A percentile compares a stretch with the other conserved stretches of the same genome.
Conservation (phyloP, 768 basidiomycete species). For the Termitomyces sp. region DNA sequence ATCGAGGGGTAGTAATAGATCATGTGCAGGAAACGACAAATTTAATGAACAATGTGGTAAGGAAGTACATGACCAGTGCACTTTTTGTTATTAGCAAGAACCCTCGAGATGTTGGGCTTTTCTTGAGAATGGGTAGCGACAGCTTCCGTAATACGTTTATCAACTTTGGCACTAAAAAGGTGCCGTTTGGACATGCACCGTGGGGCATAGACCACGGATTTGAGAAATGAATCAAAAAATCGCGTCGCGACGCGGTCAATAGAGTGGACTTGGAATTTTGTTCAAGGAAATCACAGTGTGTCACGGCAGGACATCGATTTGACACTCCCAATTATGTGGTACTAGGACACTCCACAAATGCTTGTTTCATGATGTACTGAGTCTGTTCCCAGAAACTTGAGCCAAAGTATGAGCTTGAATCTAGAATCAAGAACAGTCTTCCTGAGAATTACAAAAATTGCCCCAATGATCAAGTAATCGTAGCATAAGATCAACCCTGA, state of each 20-base stretch:
- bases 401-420: background rate
- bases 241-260: background rate
- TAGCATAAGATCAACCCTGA: background rate
- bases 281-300: background rate
- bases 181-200: background rate
- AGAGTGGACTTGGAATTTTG: background rate
- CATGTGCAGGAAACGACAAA: too few relatives aligned
- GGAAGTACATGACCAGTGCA: too few relatives aligned
- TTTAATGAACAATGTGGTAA: too few relatives aligned
- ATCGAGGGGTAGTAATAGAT: too few relatives aligned
- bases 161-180: background rate
- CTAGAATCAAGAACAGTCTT: background rate
- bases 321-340: background rate
- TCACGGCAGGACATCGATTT: background rate
- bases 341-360: background rate
- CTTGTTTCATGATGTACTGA: background rate
- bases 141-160: too few relatives aligned
- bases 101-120: too few relatives aligned
- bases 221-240: background rate
- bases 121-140: too few relatives aligned
- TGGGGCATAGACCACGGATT: background rate
- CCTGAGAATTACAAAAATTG: background rate
- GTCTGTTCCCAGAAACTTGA: background rate
- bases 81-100: too few relatives aligned
- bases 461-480: background rate